Evolutionary conservation across 345 rosid genomes (phyloP), one percentile per base, ranked within the genome.

Genomic region (Mangifera indica): DNA sequence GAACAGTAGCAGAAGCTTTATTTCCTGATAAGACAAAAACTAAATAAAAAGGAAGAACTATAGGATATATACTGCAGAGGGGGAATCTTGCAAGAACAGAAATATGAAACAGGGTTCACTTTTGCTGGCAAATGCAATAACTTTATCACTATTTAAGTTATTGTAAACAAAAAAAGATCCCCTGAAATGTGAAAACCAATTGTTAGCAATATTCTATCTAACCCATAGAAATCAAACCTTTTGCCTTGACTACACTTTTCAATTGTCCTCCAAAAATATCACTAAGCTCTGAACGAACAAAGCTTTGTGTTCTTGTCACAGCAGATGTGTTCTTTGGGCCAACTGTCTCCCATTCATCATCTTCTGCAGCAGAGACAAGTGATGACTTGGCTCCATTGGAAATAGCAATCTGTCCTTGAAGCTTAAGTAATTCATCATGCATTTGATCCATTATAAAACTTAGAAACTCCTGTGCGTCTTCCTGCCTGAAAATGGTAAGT

Each of bases 401-500:
- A 63, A 59, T 52, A 57, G 79, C 42, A 58, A 80, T 73, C 57
- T 77, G 78, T 61, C 88, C 93, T 81, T 82, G 84, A 73, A 91
- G 82, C 82, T 89, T 90, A 48, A 92, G 87, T 54, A 95, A 74
- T 74, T 94, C 97, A 83, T 83, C 84, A 77, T 94, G 98, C 90
- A 92, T 90, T 89, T 84, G 92, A 82, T 88, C 91, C 97, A 92
- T 86, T 73, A 91, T 76, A 69, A 95, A 95, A 78, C 97, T 92
- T 76, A 95, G 74, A 78, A 95, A 92, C 79, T 92, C 97, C 74
- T 92, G 99, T 48, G 99, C 99, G 87, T 95, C 99, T 87, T 95
- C 99, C 73, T 95, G 98, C 79, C 99, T 95, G 89, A 70, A 79
- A 80, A 63, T 10, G 34, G 66, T 15, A 63, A 34, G 45, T 34